Evolutionary conservation across 2,329 filamentous ascomycete genomes (phyloP), one percentile per base, ranked within the genome.

Genomic region (Colletotrichum truncatum): DNA sequence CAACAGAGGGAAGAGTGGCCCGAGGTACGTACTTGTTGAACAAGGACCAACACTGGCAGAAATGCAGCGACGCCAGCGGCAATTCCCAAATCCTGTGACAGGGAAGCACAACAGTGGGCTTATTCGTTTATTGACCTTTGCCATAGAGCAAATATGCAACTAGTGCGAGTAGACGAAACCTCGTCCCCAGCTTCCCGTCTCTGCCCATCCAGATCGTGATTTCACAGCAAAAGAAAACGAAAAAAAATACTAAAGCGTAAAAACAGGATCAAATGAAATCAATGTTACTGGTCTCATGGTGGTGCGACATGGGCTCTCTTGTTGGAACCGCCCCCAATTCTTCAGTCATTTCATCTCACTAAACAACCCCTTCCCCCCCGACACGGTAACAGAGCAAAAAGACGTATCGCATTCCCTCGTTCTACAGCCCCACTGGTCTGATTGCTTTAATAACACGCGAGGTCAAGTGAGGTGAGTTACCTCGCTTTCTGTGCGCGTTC

Each of bases 381-480:
- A 59, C 38, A 59, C 59, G 55, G 39, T 25, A 34, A 41, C 28
- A 54, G 39, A 36, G 7, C 14, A 32, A 53, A 53, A 45, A 14
- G 55, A 65, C 41, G 49, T 49, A 62, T 56, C 63, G 58, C 43
- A 56, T 62, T 36, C 39, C 23, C 23, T 30, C 34, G 36, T 51
- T 14, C 49, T 43, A 45, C 57, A 39, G 63, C 63, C 45, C 63
- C 63, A 66, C 63, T 32, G 41, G 38, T 34, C 51, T 66, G 51
- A 66, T 66, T 66, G 30, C 51, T 18, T 55, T 66, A 51, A 66
- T 66, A 39, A 63, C 43, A 66, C 41, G 49, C 32, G 16, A 43
- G 34, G 45, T 14, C 26, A 28, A 36, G 51, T 28, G 48, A 51
- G 57, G 30, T 54, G 41, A 60, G 32, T 39, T 51, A 16, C 43